phyloP scores from a whole-genome alignment of 1,139 yeast genomes.

The Yamadazyma membranifaciens region DNA sequence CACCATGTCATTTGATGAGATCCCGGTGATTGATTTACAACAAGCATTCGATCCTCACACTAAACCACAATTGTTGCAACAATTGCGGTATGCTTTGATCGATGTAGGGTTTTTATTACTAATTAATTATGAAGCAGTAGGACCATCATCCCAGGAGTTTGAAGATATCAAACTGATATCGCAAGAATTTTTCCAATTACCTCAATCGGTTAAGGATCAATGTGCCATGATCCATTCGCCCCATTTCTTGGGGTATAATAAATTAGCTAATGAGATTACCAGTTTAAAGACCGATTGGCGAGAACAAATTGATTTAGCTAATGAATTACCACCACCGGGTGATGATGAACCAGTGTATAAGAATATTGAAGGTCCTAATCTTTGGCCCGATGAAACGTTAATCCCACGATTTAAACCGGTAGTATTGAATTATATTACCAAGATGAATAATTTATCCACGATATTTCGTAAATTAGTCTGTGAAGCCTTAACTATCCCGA shows the following conservation, averaged over 20 bases:
- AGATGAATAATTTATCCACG: conserved; percentile 47
- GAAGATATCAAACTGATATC: conserved; percentile 42
- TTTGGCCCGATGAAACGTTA: conserved; percentile 52
- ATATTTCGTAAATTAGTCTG: conserved; percentile 47
- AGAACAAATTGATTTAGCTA: conserved; percentile 68
- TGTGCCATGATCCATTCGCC: conserved; percentile 63
- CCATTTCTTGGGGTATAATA: conserved; percentile 67
- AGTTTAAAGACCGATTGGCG: conserved; percentile 60
- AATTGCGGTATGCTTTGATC: conserved; percentile 54
- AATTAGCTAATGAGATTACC: conserved; percentile 66
- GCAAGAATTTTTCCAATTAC: conserved; percentile 51
- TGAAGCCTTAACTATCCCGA: conserved; percentile 52
- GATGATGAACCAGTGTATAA: conserved; percentile 49
- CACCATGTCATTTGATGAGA: conserved; percentile 25
- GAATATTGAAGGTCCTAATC: conserved; percentile 64
- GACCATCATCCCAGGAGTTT: conserved; percentile 36
- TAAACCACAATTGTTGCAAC: conserved; percentile 40
- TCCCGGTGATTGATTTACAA: conserved; percentile 37
- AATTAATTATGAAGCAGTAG: conserved; percentile 40
- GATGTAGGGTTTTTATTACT: conserved; percentile 62
- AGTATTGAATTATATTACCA: conserved; percentile 43
- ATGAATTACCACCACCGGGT: conserved; percentile 51
- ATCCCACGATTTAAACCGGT: conserved; percentile 51
- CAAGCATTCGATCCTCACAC: conserved; percentile 29
- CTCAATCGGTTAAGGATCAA: conserved; percentile 48